These are phyloP conservation scores for Parasitella parasitica DNA, from an alignment of 371 early-diverging fungal genomes.

Conservation along the genomic window DNA sequence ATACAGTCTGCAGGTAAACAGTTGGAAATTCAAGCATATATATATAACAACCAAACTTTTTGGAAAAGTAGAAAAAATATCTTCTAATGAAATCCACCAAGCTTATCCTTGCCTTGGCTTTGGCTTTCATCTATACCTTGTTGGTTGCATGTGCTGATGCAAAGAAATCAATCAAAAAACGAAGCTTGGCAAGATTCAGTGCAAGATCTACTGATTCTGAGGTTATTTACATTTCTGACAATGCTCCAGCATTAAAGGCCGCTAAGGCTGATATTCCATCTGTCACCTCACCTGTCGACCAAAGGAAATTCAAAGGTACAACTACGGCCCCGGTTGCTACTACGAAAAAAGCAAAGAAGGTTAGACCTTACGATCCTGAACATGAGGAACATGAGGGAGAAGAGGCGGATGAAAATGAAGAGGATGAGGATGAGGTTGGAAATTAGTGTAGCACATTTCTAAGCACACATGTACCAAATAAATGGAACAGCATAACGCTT, in stretches of 20 bases:
- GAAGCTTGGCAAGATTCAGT: background rate
- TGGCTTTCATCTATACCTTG: background rate
- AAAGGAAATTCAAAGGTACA: no score
- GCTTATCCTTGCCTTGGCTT: background rate
- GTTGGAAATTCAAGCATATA: background rate
- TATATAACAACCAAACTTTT: background rate
- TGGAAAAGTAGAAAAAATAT: no score
- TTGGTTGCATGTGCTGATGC: background rate
- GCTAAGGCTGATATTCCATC: no score
- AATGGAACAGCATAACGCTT: no score
- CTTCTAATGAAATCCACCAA: background rate
- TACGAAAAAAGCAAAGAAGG: background rate
- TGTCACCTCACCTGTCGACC: no score
- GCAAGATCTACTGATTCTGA: background rate
- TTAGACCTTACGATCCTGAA: background rate
- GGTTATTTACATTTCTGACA: no score
- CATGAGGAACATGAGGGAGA: background rate
- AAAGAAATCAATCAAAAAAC: background rate
- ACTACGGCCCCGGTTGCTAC: background rate
- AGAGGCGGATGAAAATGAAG: background rate
- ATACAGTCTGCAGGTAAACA: background rate
- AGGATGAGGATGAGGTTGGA: background rate
- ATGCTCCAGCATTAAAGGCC: no score
- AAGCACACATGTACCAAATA: no score
- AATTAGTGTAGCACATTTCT: background rate